phyloP scores from a whole-genome alignment of 1,284 basidiomycete species.

The Ustilago nuda region DNA sequence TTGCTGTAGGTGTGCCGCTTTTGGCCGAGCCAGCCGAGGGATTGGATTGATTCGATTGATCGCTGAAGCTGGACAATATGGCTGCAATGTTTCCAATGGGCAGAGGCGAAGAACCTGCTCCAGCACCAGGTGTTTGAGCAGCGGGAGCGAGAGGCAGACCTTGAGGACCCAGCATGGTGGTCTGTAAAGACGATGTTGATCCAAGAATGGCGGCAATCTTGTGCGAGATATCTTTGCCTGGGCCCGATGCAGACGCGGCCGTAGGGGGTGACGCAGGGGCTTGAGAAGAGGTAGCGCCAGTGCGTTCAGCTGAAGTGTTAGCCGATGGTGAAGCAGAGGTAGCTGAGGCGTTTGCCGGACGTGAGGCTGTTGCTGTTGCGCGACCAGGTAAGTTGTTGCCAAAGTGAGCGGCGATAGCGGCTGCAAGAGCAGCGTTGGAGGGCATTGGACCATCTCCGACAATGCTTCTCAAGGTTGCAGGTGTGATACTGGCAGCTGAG shows the following conservation, averaged over 20 bases:
- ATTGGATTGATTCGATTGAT: constrained; percentile 3
- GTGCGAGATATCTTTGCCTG: constrained; percentile 44
- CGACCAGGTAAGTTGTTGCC: constrained; percentile 34
- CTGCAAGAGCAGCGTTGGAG: constrained; percentile 47
- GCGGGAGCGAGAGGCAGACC: constrained; percentile 46
- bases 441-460: constrained; percentile 52
- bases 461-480: constrained; percentile 38
- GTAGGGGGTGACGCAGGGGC: constrained; percentile 6
- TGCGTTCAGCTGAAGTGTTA: neutral
- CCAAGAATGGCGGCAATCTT: constrained; percentile 50
- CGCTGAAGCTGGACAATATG: constrained; percentile 38
- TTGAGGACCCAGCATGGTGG: constrained; percentile 47
- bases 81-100: constrained; percentile 47
- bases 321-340: constrained; percentile 12
- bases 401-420: constrained; percentile 50
- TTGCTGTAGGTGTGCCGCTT: constrained; percentile 8
- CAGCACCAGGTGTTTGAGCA: constrained; percentile 12
- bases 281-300: neutral
- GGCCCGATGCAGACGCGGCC: neutral
- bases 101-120: constrained; percentile 2
- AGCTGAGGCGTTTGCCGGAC: constrained; percentile 7
- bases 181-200: constrained; percentile 33
- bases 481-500: constrained; percentile 20
- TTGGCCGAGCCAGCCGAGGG: constrained; percentile 7
- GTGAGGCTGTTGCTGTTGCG: constrained; percentile 14